A percentile compares a stretch with the other conserved stretches of the same genome.
Evolutionary conservation across 2,329 filamentous ascomycete genomes (phyloP).

Genomic region (Chlorencoelia australis): DNA sequence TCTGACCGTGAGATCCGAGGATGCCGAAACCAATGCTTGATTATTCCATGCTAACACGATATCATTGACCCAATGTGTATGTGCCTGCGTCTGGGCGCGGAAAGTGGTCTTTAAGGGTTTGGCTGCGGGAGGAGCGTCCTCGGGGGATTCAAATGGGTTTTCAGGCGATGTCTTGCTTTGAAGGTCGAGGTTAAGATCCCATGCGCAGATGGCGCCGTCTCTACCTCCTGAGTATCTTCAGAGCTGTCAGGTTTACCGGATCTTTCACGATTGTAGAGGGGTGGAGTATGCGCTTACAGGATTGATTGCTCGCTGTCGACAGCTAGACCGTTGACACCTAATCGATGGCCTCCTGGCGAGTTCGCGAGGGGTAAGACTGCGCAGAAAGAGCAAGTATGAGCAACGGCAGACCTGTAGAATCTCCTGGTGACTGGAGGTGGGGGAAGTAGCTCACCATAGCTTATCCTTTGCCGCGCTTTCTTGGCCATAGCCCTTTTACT

Average conservation of each 20-base stretch:
- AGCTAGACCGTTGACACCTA: constrained; percentile 90
- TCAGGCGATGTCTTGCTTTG: constrained; percentile 22
- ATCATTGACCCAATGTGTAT: constrained; percentile 73
- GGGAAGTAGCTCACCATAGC: constrained; percentile 45
- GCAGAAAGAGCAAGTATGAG: constrained; percentile 2
- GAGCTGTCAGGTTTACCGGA: constrained; percentile 8
- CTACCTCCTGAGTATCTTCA: constrained; percentile 86
- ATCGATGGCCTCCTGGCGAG: constrained; percentile 72
- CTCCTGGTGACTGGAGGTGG: not conserved
- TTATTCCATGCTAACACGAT: constrained; percentile 57
- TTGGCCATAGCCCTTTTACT: constrained; percentile 42
- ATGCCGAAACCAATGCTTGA: constrained; percentile 58
- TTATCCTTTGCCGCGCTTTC: constrained; percentile 60
- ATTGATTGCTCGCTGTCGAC: constrained; percentile 76
- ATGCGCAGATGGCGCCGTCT: constrained; percentile 92
- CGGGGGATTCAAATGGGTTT: constrained; percentile 24
- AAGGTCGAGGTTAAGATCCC: constrained; percentile 74
- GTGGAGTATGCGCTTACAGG: too few species aligned
- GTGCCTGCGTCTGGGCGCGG: constrained; percentile 54
- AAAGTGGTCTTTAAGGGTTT: constrained; percentile 38
- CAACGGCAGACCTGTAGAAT: not conserved
- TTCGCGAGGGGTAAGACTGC: constrained; percentile 63
- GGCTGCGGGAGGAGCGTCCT: constrained; percentile 20
- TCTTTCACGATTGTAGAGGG: constrained; percentile 1
- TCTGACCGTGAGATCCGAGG: constrained; percentile 64